Evolutionary conservation across 2,329 filamentous ascomycete species (phyloP).

Genomic region (Diaporthe eres): DNA sequence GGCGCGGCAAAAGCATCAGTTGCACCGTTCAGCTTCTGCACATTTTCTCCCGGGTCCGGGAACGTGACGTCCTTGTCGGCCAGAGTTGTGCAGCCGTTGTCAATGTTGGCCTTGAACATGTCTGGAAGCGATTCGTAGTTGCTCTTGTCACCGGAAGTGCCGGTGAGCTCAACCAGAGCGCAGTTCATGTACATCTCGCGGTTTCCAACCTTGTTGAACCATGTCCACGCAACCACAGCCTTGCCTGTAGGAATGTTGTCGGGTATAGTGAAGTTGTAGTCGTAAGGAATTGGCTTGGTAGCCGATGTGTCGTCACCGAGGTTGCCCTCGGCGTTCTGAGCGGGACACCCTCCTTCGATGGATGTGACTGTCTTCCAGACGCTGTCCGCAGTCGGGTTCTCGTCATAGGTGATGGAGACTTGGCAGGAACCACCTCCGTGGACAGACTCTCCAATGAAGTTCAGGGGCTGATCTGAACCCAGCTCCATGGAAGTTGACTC

Average conservation of each 20-base stretch:
- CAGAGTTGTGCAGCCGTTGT: constrained; percentile 6
- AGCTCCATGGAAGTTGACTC: constrained; percentile 71
- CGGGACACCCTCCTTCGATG: constrained; percentile 87
- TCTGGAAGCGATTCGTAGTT: constrained; percentile 76
- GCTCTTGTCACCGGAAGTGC: constrained; percentile 61
- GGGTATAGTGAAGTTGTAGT: constrained; percentile 81
- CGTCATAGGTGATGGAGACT: constrained; percentile 85
- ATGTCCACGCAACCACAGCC: constrained; percentile 90
- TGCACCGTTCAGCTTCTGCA: constrained; percentile 62
- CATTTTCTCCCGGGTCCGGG: constrained; percentile 74
- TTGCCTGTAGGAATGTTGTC: constrained; percentile 79
- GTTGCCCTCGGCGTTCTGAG: constrained; percentile 70
- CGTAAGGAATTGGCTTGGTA: constrained; percentile 60
- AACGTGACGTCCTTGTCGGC: constrained; percentile 46
- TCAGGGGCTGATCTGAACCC: constrained; percentile 73
- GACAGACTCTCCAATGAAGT: constrained; percentile 79
- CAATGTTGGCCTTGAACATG: constrained; percentile 83
- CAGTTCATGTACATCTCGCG: constrained; percentile 99
- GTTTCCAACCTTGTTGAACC: constrained; percentile 94
- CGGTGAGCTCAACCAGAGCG: constrained; percentile 78
- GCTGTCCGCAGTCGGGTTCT: constrained; percentile 73
- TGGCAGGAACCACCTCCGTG: constrained; percentile 97
- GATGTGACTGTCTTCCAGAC: constrained; percentile 93
- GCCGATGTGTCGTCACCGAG: constrained; percentile 60
- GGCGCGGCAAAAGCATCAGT: constrained; percentile 3